These are phyloP conservation scores for Calvatia gigantea DNA, from an alignment of 768 basidiomycete species.

Conservation along the genomic window DNA sequence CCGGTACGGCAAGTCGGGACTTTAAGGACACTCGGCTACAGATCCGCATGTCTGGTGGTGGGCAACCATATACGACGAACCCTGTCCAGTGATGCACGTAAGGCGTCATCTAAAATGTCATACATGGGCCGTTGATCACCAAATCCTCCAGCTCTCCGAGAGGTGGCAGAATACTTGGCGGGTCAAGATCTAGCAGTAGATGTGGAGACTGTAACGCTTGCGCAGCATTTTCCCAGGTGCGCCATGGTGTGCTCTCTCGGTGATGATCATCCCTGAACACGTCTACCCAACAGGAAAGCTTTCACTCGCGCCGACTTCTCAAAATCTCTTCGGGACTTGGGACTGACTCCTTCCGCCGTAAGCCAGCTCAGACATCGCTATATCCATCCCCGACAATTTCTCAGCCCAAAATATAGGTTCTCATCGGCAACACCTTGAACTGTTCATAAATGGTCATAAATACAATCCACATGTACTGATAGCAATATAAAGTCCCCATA, in stretches of 20 bases:
- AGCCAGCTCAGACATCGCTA: slow-evolving; percentile 18
- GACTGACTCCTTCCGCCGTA: slow-evolving; percentile 89
- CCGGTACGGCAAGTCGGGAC: slow-evolving; percentile 60
- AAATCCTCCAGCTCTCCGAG: slow-evolving; percentile 57
- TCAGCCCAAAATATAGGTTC: slow-evolving; percentile 35
- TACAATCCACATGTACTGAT: slow-evolving; percentile 10
- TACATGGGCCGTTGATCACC: background rate
- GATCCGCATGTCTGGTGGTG: slow-evolving; percentile 81
- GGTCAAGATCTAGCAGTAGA: slow-evolving; percentile 65
- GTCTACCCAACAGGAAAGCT: slow-evolving; percentile 56
- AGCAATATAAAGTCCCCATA: slow-evolving; percentile 1
- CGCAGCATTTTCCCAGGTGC: slow-evolving; percentile 84
- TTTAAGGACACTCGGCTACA: slow-evolving; percentile 88
- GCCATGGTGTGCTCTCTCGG: slow-evolving; percentile 13
- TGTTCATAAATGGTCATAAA: background rate
- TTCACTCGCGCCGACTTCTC: slow-evolving; percentile 71
- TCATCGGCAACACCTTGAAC: slow-evolving; percentile 45
- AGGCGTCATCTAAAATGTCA: slow-evolving; percentile 25
- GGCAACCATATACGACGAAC: slow-evolving; percentile 80
- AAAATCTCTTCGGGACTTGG: slow-evolving; percentile 79
- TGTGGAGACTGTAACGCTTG: slow-evolving; percentile 75
- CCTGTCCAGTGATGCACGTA: slow-evolving; percentile 74
- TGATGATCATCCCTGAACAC: background rate
- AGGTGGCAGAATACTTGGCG: slow-evolving; percentile 87
- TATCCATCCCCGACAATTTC: background rate